These are phyloP conservation scores for Raphanus hybrid DNA, from an alignment of 441 rosid genomes.

Conservation along the genomic window DNA sequence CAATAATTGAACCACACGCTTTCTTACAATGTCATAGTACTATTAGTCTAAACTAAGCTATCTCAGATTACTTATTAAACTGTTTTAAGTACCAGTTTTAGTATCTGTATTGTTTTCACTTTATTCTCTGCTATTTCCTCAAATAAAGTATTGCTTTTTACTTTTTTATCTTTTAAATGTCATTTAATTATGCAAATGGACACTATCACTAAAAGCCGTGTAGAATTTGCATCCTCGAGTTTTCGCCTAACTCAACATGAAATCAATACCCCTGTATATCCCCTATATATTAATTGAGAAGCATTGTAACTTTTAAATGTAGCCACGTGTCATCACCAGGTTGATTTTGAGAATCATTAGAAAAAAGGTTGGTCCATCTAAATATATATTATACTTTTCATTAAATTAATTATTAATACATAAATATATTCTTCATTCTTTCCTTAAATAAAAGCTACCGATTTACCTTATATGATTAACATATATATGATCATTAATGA, in stretches of 20 bases:
- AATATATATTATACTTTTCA: too few relatives aligned
- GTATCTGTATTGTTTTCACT: conserved; percentile 5
- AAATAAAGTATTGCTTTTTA: not conserved
- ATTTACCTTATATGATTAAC: too few relatives aligned
- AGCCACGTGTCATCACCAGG: too few relatives aligned
- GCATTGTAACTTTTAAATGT: too few relatives aligned
- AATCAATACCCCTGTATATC: not conserved
- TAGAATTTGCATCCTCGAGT: conserved; percentile 13
- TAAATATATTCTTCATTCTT: too few relatives aligned
- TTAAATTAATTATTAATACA: too few relatives aligned
- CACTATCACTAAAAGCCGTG: conserved; percentile 23
- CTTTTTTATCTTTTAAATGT: not conserved
- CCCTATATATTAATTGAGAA: too few relatives aligned
- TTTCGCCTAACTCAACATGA: not conserved
- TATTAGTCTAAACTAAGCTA: not conserved
- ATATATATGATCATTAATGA: too few relatives aligned
- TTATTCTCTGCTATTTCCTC: conserved; percentile 9
- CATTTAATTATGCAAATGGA: conserved; percentile 5
- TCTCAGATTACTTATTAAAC: too few relatives aligned
- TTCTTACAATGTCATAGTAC: conserved; percentile 4
- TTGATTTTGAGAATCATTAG: too few relatives aligned
- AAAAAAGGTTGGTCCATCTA: too few relatives aligned
- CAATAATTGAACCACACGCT: conserved; percentile 39
- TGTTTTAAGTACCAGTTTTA: conserved; percentile 16
- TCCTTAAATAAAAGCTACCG: too few relatives aligned